Conservation (phyloP, 495 filamentous ascomycete species). For the Aspergillus nanangensis region DNA sequence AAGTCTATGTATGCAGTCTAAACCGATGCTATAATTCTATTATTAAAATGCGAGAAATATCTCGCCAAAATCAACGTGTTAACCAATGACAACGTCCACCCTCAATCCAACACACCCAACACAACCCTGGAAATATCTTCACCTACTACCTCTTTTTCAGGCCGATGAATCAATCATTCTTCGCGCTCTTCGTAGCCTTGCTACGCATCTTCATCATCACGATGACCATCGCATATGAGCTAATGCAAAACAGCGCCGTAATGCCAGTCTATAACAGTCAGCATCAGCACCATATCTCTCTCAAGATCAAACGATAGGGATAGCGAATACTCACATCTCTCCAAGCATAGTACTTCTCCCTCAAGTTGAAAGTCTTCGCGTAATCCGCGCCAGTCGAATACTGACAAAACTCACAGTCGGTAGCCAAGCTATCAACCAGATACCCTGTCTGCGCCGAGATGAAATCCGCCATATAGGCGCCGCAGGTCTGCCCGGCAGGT, state of each 20-base stretch:
- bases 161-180: no score
- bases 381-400: conserved; percentile 35
- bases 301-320: neutral
- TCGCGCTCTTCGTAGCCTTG: conserved; percentile 41
- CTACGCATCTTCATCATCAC: conserved; percentile 42
- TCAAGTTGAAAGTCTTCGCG: conserved; percentile 34
- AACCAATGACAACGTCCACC: no score
- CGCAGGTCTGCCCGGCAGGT: conserved; percentile 60
- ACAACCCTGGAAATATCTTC: no score
- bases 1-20: no score
- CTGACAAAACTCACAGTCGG: conserved; percentile 60
- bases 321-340: conserved; percentile 31
- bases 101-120: no score
- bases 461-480: conserved; percentile 59
- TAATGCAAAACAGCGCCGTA: conserved; percentile 39
- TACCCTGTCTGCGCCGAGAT: conserved; percentile 50
- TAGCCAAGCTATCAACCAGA: conserved; percentile 50
- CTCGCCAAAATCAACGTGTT: no score
- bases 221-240: conserved; percentile 33
- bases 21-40: no score
- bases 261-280: conserved; percentile 32
- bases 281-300: neutral
- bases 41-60: no score
- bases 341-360: conserved; percentile 38
- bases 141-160: no score